Conservation (phyloP, 148 eudicot genomes). For the Bassia scoparia region DNA sequence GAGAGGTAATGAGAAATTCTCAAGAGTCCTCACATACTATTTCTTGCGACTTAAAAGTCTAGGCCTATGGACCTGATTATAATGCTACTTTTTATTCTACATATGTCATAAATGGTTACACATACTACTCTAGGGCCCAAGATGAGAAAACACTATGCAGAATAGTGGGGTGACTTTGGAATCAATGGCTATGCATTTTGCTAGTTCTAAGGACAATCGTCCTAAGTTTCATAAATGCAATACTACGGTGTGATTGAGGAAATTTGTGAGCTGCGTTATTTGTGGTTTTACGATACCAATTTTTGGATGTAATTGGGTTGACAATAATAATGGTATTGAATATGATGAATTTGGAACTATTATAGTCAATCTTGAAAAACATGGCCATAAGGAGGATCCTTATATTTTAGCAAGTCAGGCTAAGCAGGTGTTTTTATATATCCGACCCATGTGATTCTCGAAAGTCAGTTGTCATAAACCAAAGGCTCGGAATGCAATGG, state of each 20-base stretch:
- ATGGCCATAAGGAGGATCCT: slow-evolving; percentile 1
- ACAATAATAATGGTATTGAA: not conserved
- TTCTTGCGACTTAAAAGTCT: not conserved
- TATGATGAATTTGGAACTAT: not conserved
- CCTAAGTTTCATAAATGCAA: not conserved
- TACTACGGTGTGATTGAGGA: slow-evolving; percentile 5
- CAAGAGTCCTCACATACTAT: not conserved
- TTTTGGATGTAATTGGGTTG: slow-evolving; percentile 5
- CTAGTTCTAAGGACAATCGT: not conserved
- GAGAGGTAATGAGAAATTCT: not conserved
- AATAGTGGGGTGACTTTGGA: not conserved
- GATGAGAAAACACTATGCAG: slow-evolving; percentile 6
- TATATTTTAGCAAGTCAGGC: slow-evolving; percentile 3
- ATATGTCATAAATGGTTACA: not conserved
- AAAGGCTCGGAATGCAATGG: not conserved
- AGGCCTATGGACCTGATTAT: slow-evolving; percentile 2
- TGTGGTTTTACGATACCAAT: not conserved
- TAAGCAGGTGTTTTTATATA: slow-evolving; percentile 1
- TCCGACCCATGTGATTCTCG: not conserved
- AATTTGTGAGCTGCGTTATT: not conserved
- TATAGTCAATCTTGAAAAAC: not conserved
- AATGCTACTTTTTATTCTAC: not conserved
- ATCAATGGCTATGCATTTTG: not conserved
- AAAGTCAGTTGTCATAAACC: not conserved
- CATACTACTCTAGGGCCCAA: not conserved